Evolutionary conservation across 2,329 filamentous ascomycete genomes (phyloP).

Genomic region (Endoconidiophora polonica): DNA sequence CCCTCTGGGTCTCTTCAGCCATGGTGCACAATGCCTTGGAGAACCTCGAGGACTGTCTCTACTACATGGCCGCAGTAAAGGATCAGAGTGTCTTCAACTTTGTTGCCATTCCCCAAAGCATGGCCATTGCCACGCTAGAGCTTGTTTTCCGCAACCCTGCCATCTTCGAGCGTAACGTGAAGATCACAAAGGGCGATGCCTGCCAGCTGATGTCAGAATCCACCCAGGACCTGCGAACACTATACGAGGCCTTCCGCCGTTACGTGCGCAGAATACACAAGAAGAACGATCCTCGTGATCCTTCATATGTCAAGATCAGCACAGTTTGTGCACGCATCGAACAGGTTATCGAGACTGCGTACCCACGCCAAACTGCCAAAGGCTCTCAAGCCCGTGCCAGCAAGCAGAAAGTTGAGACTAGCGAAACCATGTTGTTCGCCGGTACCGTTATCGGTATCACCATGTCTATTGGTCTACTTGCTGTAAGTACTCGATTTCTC

Average conservation of each 20-base stretch:
- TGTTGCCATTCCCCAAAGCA: slow-evolving; percentile 85
- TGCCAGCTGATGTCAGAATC: slow-evolving; percentile 85
- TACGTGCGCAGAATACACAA: slow-evolving; percentile 71
- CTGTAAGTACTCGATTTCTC: slow-evolving; percentile 44
- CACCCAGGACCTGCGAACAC: slow-evolving; percentile 69
- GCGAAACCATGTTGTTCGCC: slow-evolving; percentile 50
- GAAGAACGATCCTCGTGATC: slow-evolving; percentile 89
- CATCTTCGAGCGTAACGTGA: slow-evolving; percentile 76
- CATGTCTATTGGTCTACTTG: slow-evolving; percentile 51
- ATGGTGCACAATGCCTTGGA: slow-evolving; percentile 85
- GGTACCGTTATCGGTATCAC: slow-evolving; percentile 52
- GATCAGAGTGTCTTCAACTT: slow-evolving; percentile 99
- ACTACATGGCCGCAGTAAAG: slow-evolving; percentile 85
- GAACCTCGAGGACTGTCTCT: slow-evolving; percentile 85
- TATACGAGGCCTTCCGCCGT: slow-evolving; percentile 66
- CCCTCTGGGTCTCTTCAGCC: slow-evolving; percentile 73
- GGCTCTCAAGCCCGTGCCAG: slow-evolving; percentile 25
- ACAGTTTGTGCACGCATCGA: slow-evolving; percentile 77
- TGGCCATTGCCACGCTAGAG: slow-evolving; percentile 93
- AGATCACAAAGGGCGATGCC: slow-evolving; percentile 90
- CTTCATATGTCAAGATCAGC: slow-evolving; percentile 83
- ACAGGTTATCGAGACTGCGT: slow-evolving; percentile 87
- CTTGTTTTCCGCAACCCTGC: slow-evolving; percentile 79
- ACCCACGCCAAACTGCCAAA: slow-evolving; percentile 66
- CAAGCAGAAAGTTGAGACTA: slow-evolving; percentile 30